Base-by-base conservation (phyloP, 495 filamentous ascomycete species). In the Talaromyces nanjingensis region DNA sequence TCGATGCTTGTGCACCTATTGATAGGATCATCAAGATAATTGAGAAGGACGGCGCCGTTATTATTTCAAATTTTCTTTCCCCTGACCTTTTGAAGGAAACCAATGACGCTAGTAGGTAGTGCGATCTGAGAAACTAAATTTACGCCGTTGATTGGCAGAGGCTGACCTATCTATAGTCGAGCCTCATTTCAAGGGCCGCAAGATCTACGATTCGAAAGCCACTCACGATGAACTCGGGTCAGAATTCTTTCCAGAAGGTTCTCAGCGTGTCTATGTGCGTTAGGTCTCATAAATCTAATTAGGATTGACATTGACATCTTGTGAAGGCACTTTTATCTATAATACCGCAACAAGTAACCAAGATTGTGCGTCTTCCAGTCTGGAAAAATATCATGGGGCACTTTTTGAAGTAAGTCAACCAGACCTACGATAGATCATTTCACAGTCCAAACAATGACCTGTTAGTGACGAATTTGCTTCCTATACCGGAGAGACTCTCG, bases 171-270 rank as follows among this genome's bases (percentile, higher is more conserved):
- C 11, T 52, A 52, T 52, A 52, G 47, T 52, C 20, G 47, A 20
- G 47, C 47, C 47, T 52, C 47, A 52, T 52, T 52, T 52, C 47
- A 52, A 52, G 47, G 47, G 47, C 47, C 47, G 47, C 47, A 52
- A 52, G 20, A n/a, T 52, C 47, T 45, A 52, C n/a, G 47, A 52
- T 52, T 52, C 47, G n/a, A 52, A 52, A 22, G 47, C 47, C 5
- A 52, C 47, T 4, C 47, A 52, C 47, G 47, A 52, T 52, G 47
- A 52, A 52, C 47, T 52, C n/a, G 47, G 47, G 6, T 4, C 47
- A 1, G 47, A 52, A 3, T 52, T 52, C 47, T 52, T 52, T 52
- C 47, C 47, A 7, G 47, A 52, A 16, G 47, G 47, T 1, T 52
- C 47, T 22, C 47, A 52, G 47, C 47, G 47, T 52, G 20, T 52